Evolutionary conservation across 1,139 yeast species (phyloP).

Genomic region (Kodamaea suecica): DNA sequence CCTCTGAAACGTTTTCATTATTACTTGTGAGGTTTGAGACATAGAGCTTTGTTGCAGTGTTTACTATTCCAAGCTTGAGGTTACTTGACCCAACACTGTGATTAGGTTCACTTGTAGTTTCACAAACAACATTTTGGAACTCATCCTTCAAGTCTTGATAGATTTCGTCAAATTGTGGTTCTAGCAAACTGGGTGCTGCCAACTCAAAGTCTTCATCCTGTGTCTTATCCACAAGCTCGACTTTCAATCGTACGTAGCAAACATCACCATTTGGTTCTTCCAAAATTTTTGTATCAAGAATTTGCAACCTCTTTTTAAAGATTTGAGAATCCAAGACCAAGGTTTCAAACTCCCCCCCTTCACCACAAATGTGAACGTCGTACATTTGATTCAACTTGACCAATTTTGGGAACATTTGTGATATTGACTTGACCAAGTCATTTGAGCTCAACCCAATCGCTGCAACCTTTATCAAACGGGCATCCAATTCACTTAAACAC

Average conservation of each 20-base stretch:
- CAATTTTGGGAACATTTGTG: constrained; percentile 59
- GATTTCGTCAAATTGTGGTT: constrained; percentile 45
- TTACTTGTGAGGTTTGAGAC: constrained; percentile 50
- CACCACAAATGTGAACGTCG: constrained; percentile 94
- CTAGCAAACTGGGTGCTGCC: constrained; percentile 43
- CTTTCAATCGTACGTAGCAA: constrained; percentile 54
- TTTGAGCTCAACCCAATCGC: constrained; percentile 71
- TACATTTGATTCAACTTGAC: constrained; percentile 56
- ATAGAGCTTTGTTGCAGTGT: constrained; percentile 31
- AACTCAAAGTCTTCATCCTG: constrained; percentile 20
- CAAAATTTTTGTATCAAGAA: constrained; percentile 41
- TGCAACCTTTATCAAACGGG: constrained; percentile 86
- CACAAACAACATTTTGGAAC: constrained; percentile 1
- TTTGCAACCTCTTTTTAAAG: constrained; percentile 54
- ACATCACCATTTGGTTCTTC: constrained; percentile 60
- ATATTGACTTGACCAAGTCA: constrained; percentile 68
- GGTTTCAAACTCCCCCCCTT: constrained; percentile 97
- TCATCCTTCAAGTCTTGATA: constrained; percentile 12
- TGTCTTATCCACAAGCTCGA: constrained; percentile 39
- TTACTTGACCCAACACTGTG: no score
- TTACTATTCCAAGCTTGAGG: background rate
- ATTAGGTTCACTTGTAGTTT: no score
- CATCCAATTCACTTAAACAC: constrained; percentile 71
- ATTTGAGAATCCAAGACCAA: constrained; percentile 87
- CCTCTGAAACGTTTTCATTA: constrained; percentile 32